Percentiles rank a stretch among this genome's conserved stretches.
Conservation (phyloP, 179 eudicot genomes). For the Spergularia azorica region DNA sequence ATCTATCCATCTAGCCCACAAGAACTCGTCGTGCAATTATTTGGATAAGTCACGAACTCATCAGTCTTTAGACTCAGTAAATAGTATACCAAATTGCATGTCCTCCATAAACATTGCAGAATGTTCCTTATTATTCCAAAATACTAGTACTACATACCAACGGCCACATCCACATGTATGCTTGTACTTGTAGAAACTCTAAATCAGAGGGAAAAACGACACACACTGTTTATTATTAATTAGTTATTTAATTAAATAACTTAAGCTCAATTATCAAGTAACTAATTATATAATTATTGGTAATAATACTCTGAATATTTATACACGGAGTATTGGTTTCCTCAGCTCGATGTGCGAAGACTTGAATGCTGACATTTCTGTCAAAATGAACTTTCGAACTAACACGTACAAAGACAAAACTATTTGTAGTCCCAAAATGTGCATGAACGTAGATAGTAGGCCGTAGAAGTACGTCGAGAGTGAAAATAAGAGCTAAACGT, state of each 20-base stretch:
- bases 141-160: neutral
- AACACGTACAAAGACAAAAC: neutral
- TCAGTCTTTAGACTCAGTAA: too few relatives aligned
- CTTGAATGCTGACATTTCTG: conserved; percentile 13
- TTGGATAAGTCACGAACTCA: neutral
- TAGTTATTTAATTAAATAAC: neutral
- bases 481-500: too few relatives aligned
- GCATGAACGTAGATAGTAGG: neutral
- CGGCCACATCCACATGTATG: conserved; percentile 17
- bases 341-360: neutral
- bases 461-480: neutral
- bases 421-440: neutral
- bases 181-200: neutral
- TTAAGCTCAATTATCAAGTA: neutral
- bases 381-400: conserved; percentile 20
- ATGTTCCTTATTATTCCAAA: conserved; percentile 24
- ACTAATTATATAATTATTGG: neutral
- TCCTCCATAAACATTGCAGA: conserved; percentile 20
- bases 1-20: too few relatives aligned
- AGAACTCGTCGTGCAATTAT: too few relatives aligned
- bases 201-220: neutral
- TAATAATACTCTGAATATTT: neutral
- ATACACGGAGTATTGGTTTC: neutral
- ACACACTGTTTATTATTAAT: too few relatives aligned
- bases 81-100: neutral